These are phyloP conservation scores for Metarhizium humberi DNA, from an alignment of 2,329 filamentous ascomycete species.

Conservation along the genomic window DNA sequence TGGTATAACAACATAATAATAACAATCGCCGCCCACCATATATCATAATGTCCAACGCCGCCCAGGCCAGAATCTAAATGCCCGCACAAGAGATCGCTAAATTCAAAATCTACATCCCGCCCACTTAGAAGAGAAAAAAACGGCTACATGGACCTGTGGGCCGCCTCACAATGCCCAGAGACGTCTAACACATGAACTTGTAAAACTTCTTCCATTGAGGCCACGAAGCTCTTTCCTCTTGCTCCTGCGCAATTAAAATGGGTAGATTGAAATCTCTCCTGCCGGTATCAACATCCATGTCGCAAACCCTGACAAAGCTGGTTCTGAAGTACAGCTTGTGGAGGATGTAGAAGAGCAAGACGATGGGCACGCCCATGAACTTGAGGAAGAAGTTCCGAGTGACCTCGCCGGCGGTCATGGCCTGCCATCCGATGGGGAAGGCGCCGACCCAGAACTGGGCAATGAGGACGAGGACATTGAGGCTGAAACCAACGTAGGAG, in stretches of 20 bases:
- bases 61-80: not conserved
- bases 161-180: not conserved
- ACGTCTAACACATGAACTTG: slow-evolving; percentile 56
- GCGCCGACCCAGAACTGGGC: slow-evolving; percentile 86
- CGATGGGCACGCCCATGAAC: slow-evolving; percentile 62
- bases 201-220: slow-evolving; percentile 69
- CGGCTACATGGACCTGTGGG: too few species aligned
- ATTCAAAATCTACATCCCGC: not conserved
- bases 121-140: too few species aligned
- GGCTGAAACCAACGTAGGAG: slow-evolving; percentile 67
- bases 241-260: slow-evolving; percentile 70
- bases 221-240: slow-evolving; percentile 62
- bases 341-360: slow-evolving; percentile 55
- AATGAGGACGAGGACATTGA: slow-evolving; percentile 68
- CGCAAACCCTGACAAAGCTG: slow-evolving; percentile 51
- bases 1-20: too few species aligned
- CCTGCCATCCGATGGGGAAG: slow-evolving; percentile 56
- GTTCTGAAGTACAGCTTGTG: slow-evolving; percentile 74
- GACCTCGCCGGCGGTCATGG: slow-evolving; percentile 33
- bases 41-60: not conserved
- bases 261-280: slow-evolving; percentile 76
- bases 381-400: slow-evolving; percentile 63
- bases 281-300: slow-evolving; percentile 85
- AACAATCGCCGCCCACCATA: too few species aligned
- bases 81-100: not conserved